phyloP scores from a whole-genome alignment of 1,284 basidiomycete species.

The Tylopilus orsonianus region DNA sequence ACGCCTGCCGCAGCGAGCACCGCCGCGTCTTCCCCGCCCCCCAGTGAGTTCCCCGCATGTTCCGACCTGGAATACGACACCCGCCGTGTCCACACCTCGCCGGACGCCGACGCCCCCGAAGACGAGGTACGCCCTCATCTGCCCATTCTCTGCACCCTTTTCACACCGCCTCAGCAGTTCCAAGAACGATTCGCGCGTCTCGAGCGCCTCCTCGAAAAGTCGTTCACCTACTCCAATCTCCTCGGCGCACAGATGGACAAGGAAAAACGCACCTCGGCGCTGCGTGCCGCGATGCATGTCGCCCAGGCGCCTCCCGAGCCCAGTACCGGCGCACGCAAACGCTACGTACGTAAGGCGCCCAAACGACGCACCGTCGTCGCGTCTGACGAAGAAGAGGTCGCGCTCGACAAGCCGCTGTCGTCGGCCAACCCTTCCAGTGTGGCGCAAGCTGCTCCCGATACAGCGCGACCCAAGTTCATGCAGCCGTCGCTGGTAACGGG shows the following conservation, averaged over 20 bases:
- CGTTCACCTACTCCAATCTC: conserved; percentile 58
- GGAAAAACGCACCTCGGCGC: conserved; percentile 41
- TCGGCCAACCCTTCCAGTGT: conserved; percentile 15
- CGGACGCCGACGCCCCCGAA: conserved; percentile 12
- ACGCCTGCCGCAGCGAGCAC: conserved; percentile 23
- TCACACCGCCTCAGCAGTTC: conserved; percentile 33
- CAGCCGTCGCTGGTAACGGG: conserved; percentile 86
- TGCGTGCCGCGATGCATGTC: conserved; percentile 38
- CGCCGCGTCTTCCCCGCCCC: conserved; percentile 30
- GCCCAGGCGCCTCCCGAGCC: conserved; percentile 21
- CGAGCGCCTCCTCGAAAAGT: conserved; percentile 61
- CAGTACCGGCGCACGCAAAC: conserved; percentile 13
- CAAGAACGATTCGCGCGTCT: conserved; percentile 50
- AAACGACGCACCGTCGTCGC: conserved; percentile 41
- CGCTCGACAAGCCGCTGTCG: conserved; percentile 11
- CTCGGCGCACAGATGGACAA: conserved; percentile 64
- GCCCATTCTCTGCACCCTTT: neutral
- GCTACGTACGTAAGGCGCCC: conserved; percentile 23
- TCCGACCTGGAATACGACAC: conserved; percentile 5
- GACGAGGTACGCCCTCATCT: conserved; percentile 20
- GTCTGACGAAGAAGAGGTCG: conserved; percentile 23
- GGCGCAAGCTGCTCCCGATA: conserved; percentile 28
- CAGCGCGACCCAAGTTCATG: conserved; percentile 42
- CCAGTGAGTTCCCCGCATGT: conserved; percentile 5
- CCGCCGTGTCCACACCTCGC: conserved; percentile 16